These are phyloP conservation scores for Stagonosporopsis chrysanthemi DNA, from an alignment of 2,329 filamentous ascomycete species.

Conservation along the genomic window DNA sequence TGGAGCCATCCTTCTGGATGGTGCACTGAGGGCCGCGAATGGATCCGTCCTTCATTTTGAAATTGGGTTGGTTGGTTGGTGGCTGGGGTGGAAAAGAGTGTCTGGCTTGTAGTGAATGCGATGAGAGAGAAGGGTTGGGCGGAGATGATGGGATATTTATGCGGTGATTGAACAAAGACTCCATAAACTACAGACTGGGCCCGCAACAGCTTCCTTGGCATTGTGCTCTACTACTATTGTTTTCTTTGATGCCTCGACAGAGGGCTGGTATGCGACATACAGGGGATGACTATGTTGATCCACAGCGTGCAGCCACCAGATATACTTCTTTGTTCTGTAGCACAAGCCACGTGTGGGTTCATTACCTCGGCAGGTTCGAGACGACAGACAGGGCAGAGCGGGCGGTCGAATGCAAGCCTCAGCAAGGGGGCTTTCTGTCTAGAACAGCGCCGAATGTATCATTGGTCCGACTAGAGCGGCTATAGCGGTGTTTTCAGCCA, in stretches of 20 bases:
- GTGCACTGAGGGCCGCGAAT: slow-evolving; percentile 11
- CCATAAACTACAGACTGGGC: not conserved
- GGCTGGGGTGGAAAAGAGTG: slow-evolving; percentile 18
- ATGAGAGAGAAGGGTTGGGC: slow-evolving; percentile 23
- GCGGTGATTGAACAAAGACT: slow-evolving; percentile 14
- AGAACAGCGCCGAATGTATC: too few relatives aligned
- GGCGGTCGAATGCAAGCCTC: too few relatives aligned
- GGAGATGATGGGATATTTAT: slow-evolving; percentile 13
- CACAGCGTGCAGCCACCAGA: not conserved
- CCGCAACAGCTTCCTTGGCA: not conserved
- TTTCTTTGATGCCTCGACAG: not conserved
- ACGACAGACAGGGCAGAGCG: too few relatives aligned
- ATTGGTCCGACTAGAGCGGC: too few relatives aligned
- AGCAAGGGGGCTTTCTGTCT: too few relatives aligned
- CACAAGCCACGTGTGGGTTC: not conserved
- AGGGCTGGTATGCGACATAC: not conserved
- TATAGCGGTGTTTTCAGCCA: too few relatives aligned
- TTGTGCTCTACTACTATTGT: not conserved
- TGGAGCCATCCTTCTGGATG: not conserved
- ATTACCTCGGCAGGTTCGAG: not conserved
- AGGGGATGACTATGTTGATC: not conserved
- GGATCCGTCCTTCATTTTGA: slow-evolving; percentile 25
- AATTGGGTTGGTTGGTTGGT: slow-evolving; percentile 16
- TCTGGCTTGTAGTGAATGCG: slow-evolving; percentile 15
- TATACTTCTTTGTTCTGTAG: not conserved